These are phyloP conservation scores for Fusarium setosum DNA, from an alignment of 2,329 filamentous ascomycete genomes.

Conservation along the genomic window DNA sequence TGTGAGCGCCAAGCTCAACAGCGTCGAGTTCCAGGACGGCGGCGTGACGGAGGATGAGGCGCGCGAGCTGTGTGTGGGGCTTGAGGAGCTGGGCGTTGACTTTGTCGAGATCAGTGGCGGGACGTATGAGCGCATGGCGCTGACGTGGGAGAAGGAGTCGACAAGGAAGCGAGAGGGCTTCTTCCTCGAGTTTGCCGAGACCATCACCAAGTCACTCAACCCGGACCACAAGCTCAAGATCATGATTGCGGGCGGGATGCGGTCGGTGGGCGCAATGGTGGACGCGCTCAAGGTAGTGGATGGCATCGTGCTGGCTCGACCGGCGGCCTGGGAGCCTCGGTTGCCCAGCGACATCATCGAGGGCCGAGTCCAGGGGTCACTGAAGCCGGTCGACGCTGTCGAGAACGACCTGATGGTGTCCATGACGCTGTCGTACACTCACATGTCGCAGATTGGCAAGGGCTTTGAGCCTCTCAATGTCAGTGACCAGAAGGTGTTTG, in stretches of 20 bases:
- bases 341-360: slow-evolving; percentile 45
- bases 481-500: slow-evolving; percentile 32
- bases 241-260: slow-evolving; percentile 69
- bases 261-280: slow-evolving; percentile 67
- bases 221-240: slow-evolving; percentile 58
- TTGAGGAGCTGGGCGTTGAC: slow-evolving; percentile 62
- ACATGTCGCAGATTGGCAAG: slow-evolving; percentile 30
- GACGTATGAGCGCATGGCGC: slow-evolving; percentile 65
- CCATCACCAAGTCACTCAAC: slow-evolving; percentile 53
- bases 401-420: slow-evolving; percentile 25
- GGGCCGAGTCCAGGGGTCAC: slow-evolving; percentile 30
- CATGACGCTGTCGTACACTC: slow-evolving; percentile 23
- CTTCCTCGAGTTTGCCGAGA: slow-evolving; percentile 69
- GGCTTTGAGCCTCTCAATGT: slow-evolving; percentile 44
- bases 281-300: slow-evolving; percentile 66
- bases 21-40: slow-evolving; percentile 64
- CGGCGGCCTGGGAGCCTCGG: slow-evolving; percentile 47
- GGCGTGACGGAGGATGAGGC: slow-evolving; percentile 64
- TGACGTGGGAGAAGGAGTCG: slow-evolving; percentile 62
- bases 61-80: slow-evolving; percentile 55
- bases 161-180: slow-evolving; percentile 67
- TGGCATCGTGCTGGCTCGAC: slow-evolving; percentile 65
- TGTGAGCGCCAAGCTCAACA: slow-evolving; percentile 67
- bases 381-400: slow-evolving; percentile 17
- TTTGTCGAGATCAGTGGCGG: slow-evolving; percentile 71